Percentiles rank a stretch among this genome's conserved stretches.
Conservation (phyloP, 208 protist species). For the Phytomonas sp. region DNA sequence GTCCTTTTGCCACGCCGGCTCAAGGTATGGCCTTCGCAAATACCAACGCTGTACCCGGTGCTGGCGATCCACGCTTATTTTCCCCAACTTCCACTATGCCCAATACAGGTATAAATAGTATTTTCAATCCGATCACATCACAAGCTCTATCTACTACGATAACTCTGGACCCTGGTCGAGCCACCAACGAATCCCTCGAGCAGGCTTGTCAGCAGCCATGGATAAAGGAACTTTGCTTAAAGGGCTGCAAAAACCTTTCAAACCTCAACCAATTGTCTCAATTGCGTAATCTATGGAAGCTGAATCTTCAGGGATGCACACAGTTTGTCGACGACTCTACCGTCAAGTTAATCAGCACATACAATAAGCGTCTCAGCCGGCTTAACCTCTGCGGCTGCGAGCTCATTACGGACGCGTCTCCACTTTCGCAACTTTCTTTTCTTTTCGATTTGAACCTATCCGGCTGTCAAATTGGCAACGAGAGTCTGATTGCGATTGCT, state of each 20-base stretch:
- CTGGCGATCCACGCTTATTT: not conserved
- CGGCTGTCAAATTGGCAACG: constrained; percentile 38
- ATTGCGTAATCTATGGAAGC: constrained; percentile 52
- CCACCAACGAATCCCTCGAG: constrained; percentile 51
- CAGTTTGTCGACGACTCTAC: constrained; percentile 43
- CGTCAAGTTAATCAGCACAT: constrained; percentile 40
- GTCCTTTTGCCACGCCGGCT: not conserved
- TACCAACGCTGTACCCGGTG: not conserved
- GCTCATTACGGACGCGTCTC: constrained; percentile 37
- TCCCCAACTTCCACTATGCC: not conserved
- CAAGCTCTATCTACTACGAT: constrained; percentile 18
- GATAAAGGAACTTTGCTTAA: constrained; percentile 43
- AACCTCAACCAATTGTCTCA: constrained; percentile 35
- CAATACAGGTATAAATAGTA: not conserved
- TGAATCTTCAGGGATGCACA: constrained; percentile 61
- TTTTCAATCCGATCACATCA: constrained; percentile 4
- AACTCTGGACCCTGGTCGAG: constrained; percentile 35
- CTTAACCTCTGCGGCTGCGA: constrained; percentile 68
- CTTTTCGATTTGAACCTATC: constrained; percentile 68
- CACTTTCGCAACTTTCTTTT: constrained; percentile 39
- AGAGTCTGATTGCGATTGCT: constrained; percentile 38
- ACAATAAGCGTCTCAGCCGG: constrained; percentile 55
- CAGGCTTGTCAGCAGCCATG: constrained; percentile 46
- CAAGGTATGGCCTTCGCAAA: constrained; percentile 5
- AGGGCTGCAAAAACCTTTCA: constrained; percentile 54